These are phyloP conservation scores for Saccharum hybrid DNA, from an alignment of 202 grass and related monocot genomes.

Conservation along the genomic window DNA sequence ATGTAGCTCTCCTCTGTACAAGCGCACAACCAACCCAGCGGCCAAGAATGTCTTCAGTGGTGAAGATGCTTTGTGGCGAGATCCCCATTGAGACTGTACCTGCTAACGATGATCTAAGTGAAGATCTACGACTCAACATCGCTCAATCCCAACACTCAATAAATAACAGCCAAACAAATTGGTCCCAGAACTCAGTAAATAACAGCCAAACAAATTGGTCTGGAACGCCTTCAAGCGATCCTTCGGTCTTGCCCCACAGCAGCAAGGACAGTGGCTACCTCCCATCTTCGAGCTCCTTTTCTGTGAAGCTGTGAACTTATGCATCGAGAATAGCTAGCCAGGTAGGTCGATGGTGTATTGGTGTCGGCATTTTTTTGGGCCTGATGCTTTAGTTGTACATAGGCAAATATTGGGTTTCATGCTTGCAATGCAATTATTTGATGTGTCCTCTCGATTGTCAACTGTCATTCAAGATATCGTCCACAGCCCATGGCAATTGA, in stretches of 20 bases:
- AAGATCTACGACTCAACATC: slow-evolving; percentile 40
- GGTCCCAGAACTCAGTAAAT: slow-evolving; percentile 42
- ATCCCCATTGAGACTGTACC: slow-evolving; percentile 51
- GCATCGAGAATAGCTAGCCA: slow-evolving; percentile 4
- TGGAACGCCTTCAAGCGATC: slow-evolving; percentile 41
- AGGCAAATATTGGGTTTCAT: neutral
- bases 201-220: slow-evolving; percentile 47
- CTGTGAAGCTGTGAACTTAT: slow-evolving; percentile 38
- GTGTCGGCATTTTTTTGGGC: neutral
- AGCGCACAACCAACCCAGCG: slow-evolving; percentile 63
- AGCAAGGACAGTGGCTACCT: slow-evolving; percentile 49
- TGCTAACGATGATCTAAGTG: slow-evolving; percentile 45
- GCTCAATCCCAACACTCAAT: slow-evolving; percentile 35
- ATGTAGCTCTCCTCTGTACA: slow-evolving; percentile 70
- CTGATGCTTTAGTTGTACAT: neutral
- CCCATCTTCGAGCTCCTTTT: slow-evolving; percentile 58
- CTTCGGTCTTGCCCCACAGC: slow-evolving; percentile 46
- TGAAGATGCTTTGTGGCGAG: slow-evolving; percentile 73
- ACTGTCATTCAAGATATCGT: neutral
- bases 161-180: slow-evolving; percentile 43
- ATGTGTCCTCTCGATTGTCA: neutral
- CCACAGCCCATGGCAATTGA: neutral
- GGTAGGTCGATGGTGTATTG: neutral
- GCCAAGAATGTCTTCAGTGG: slow-evolving; percentile 75
- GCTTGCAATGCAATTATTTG: neutral